Percentiles rank a stretch among this genome's conserved stretches.
Conservation (phyloP, 2,329 filamentous ascomycete species). For the Aureobasidium melanogenum region DNA sequence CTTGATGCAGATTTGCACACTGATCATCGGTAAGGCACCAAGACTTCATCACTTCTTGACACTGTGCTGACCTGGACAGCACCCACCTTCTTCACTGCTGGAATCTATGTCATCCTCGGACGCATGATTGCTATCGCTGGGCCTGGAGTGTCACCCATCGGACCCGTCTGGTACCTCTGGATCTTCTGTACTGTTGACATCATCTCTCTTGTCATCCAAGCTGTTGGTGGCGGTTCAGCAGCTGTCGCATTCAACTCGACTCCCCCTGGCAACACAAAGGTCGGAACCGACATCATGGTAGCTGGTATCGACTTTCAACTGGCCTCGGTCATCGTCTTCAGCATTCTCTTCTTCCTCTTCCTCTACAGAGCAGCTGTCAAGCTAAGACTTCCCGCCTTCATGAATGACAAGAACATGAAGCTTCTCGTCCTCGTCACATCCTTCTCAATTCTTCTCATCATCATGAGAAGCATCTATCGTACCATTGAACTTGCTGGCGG, state of each 20-base stretch:
- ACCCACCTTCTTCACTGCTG: slow-evolving; percentile 56
- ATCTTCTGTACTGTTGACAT: slow-evolving; percentile 56
- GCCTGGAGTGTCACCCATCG: slow-evolving; percentile 15
- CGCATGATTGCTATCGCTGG: slow-evolving; percentile 48
- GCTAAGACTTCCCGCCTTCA: not conserved
- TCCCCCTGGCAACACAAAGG: slow-evolving; percentile 18
- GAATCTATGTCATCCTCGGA: slow-evolving; percentile 55
- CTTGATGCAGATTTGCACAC: slow-evolving; percentile 26
- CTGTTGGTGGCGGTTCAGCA: slow-evolving; percentile 43
- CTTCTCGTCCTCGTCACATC: slow-evolving; percentile 21
- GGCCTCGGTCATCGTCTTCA: slow-evolving; percentile 48
- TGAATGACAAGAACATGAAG: slow-evolving; percentile 2
- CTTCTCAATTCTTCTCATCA: slow-evolving; percentile 34
- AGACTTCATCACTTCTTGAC: too few species aligned
- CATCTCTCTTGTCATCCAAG: slow-evolving; percentile 52
- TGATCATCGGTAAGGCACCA: slow-evolving; percentile 6
- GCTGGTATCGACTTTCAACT: slow-evolving; percentile 56
- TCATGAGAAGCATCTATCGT: slow-evolving; percentile 56
- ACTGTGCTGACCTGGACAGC: slow-evolving; percentile 22
- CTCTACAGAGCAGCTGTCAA: not conserved
- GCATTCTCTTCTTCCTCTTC: slow-evolving; percentile 30
- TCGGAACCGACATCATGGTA: slow-evolving; percentile 55
- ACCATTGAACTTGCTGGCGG: slow-evolving; percentile 58
- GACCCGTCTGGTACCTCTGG: slow-evolving; percentile 21
- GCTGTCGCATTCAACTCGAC: slow-evolving; percentile 23